phyloP scores from a whole-genome alignment of 257 asterid species.

The Gentiana macrophylla region DNA sequence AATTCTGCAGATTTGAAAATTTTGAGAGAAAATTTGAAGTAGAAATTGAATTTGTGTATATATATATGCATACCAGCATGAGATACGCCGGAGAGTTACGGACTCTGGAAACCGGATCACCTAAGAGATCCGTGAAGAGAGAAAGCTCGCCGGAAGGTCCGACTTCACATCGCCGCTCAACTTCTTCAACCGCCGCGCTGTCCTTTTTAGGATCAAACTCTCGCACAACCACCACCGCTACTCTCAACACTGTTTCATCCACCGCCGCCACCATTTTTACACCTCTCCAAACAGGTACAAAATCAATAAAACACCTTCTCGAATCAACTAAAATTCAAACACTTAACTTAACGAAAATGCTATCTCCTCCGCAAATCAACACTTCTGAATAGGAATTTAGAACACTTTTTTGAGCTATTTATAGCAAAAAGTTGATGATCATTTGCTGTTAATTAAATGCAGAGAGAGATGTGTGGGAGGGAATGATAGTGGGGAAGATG shows the following conservation, averaged over 20 bases:
- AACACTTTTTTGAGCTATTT: no score
- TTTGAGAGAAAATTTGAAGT: neutral
- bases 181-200: constrained; percentile 48
- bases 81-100: constrained; percentile 80
- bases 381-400: no score
- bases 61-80: constrained; percentile 50
- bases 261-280: constrained; percentile 14
- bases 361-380: no score
- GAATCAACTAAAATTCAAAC: no score
- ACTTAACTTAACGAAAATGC: no score
- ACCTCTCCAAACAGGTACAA: no score
- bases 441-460: no score
- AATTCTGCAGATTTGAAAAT: neutral
- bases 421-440: no score
- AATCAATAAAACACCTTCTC: neutral
- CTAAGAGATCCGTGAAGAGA: constrained; percentile 72
- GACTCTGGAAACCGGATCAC: constrained; percentile 90
- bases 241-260: constrained; percentile 18
- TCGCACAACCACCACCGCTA: constrained; percentile 54
- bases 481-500: no score
- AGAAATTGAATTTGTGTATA: neutral
- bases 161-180: constrained; percentile 70
- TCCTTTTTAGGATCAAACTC: constrained; percentile 54
- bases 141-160: constrained; percentile 72
- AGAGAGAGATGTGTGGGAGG: no score